A percentile compares a stretch with the other conserved stretches of the same genome.
Evolutionary conservation across 2,329 filamentous ascomycete genomes (phyloP).

Genomic region (Furcasterigmium furcatum): DNA sequence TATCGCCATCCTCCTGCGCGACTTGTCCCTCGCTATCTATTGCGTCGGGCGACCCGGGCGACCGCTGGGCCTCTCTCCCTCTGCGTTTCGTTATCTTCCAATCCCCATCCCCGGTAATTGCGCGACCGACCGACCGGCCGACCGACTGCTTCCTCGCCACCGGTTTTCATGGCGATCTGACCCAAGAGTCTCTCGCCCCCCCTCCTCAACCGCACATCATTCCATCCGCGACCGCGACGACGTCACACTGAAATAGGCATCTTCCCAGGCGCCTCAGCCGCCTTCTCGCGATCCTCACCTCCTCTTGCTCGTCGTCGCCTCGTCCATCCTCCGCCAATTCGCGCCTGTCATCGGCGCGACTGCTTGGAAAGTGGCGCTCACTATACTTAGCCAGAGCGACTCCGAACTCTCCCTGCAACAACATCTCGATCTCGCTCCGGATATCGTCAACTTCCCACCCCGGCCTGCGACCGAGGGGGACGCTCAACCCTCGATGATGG

Average conservation of each 20-base stretch:
- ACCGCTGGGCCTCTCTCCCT: no score
- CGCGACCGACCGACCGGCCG: constrained; percentile 7
- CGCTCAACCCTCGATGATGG: constrained; percentile 65
- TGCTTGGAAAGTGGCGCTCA: constrained; percentile 48
- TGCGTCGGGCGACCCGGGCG: no score
- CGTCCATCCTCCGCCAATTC: constrained; percentile 2
- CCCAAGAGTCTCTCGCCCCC: neutral
- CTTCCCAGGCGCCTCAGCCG: no score
- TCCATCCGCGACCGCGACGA: no score
- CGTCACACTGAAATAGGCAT: no score
- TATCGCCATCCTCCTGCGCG: no score
- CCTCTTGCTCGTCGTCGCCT: constrained; percentile 3
- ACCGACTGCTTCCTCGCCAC: constrained; percentile 7
- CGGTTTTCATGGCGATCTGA: constrained; percentile 15
- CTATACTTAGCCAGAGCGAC: constrained; percentile 49
- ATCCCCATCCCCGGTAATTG: constrained; percentile 13
- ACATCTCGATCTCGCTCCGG: constrained; percentile 53
- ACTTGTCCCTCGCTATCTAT: no score
- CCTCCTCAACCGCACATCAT: neutral
- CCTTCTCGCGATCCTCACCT: neutral
- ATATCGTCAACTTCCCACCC: constrained; percentile 47
- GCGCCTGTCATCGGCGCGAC: constrained; percentile 10
- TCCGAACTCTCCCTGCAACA: constrained; percentile 58
- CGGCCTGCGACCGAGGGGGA: constrained; percentile 45
- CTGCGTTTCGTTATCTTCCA: neutral